These are phyloP conservation scores for Pascua sp. DNA, from an alignment of 1,284 basidiomycete species.

Conservation along the genomic window DNA sequence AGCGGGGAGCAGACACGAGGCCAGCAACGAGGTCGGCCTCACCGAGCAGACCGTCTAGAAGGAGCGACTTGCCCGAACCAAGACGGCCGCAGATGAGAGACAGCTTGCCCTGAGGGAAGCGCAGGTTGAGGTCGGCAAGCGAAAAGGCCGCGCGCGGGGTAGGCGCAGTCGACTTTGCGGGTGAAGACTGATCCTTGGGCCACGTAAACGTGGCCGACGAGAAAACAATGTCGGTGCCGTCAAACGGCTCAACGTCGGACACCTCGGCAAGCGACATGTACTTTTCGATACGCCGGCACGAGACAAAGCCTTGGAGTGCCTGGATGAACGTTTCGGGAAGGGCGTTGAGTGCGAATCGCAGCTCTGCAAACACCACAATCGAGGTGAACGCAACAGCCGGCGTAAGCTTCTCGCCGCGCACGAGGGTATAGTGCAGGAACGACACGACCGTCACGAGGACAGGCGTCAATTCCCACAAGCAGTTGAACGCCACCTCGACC, in stretches of 20 bases:
- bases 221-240: constrained; percentile 62
- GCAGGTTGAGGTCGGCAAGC: constrained; percentile 70
- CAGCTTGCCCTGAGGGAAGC: constrained; percentile 73
- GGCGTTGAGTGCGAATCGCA: constrained; percentile 67
- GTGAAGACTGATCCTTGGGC: constrained; percentile 63
- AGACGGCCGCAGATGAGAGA: constrained; percentile 71
- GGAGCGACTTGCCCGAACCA: constrained; percentile 72
- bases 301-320: constrained; percentile 75
- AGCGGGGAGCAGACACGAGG: constrained; percentile 68
- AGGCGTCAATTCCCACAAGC: constrained; percentile 61
- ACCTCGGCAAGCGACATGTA: constrained; percentile 74
- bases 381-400: constrained; percentile 80
- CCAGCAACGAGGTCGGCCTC: constrained; percentile 80
- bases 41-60: constrained; percentile 76
- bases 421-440: constrained; percentile 61
- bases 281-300: constrained; percentile 84
- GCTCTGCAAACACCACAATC: constrained; percentile 72
- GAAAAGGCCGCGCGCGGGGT: constrained; percentile 77
- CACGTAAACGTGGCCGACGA: constrained; percentile 83
- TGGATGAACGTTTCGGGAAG: constrained; percentile 88
- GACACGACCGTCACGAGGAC: constrained; percentile 49
- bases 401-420: constrained; percentile 61
- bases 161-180: constrained; percentile 55
- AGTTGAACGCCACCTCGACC: constrained; percentile 78
- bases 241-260: constrained; percentile 56